Conservation (phyloP, 371 early-diverging fungal species). For the Mucor circinelloides region DNA sequence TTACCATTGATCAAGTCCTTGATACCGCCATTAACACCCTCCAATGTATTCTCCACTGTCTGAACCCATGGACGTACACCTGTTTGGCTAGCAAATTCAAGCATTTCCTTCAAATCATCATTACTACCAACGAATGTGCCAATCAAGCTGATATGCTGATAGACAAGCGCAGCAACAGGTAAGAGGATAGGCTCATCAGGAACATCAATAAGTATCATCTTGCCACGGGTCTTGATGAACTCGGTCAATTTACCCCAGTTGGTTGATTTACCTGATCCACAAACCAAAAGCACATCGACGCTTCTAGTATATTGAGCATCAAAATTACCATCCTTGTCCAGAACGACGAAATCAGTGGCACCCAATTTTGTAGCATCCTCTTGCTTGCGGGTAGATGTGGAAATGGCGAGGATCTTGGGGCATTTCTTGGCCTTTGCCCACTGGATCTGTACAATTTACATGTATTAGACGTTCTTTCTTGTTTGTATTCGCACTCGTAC, state of each 20-base stretch:
- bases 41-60: slow-evolving; percentile 55
- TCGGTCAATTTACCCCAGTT: slow-evolving; percentile 53
- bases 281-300: slow-evolving; percentile 60
- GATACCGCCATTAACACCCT: slow-evolving; percentile 67
- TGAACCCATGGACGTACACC: slow-evolving; percentile 72
- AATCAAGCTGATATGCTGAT: slow-evolving; percentile 52
- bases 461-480: not conserved
- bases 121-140: slow-evolving; percentile 76
- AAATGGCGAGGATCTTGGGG: slow-evolving; percentile 70
- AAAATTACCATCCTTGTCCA: slow-evolving; percentile 13
- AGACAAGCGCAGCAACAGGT: slow-evolving; percentile 45
- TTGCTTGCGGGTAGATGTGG: slow-evolving; percentile 67
- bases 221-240: slow-evolving; percentile 59
- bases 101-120: slow-evolving; percentile 61
- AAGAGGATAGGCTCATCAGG: slow-evolving; percentile 63
- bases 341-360: slow-evolving; percentile 50
- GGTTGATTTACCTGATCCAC: slow-evolving; percentile 54
- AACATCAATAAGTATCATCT: slow-evolving; percentile 64
- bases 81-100: slow-evolving; percentile 71
- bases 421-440: slow-evolving; percentile 62
- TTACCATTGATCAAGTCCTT: slow-evolving; percentile 62
- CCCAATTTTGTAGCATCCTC: slow-evolving; percentile 73
- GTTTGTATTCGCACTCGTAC: not conserved
- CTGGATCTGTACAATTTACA: slow-evolving; percentile 36
- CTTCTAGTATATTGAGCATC: slow-evolving; percentile 14